Evolutionary conservation across 352 stramenopile species (phyloP).

Genomic region (Pythium rhizo-oryzae): DNA sequence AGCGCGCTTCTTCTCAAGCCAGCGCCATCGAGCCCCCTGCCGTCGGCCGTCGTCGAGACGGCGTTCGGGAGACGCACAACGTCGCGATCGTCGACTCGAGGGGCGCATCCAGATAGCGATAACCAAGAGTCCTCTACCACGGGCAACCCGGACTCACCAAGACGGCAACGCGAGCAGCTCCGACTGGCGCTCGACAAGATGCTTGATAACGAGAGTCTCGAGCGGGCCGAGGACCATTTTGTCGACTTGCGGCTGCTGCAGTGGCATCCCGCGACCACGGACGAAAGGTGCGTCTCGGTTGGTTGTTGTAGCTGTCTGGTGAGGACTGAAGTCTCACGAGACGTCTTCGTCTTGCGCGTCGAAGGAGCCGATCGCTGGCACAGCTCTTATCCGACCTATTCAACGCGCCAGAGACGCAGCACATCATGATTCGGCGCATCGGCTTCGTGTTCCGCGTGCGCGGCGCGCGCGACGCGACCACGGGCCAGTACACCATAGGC

Average conservation of each 20-base stretch:
- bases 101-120: background rate
- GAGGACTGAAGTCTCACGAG: background rate
- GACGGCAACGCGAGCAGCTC: constrained; percentile 14
- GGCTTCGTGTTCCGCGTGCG: constrained; percentile 53
- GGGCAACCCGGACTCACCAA: constrained; percentile 3
- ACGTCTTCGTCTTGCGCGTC: constrained; percentile 2
- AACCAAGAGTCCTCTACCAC: background rate
- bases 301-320: too few species aligned
- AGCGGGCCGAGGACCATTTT: constrained; percentile 30
- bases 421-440: constrained; percentile 55
- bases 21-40: background rate
- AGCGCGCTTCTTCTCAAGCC: constrained; percentile 1
- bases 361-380: constrained; percentile 42
- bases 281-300: constrained; percentile 43
- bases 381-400: constrained; percentile 56
- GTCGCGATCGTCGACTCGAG: constrained; percentile 4
- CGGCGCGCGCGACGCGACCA: constrained; percentile 24
- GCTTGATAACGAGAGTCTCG: constrained; percentile 34
- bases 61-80: constrained; percentile 18
- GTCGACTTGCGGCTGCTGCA: constrained; percentile 43
- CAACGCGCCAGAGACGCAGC: constrained; percentile 48
- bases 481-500: constrained; percentile 11
- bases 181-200: constrained; percentile 22
- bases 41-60: constrained; percentile 11
- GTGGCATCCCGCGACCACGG: constrained; percentile 55